Percentiles rank a stretch among this genome's conserved stretches.
Evolutionary conservation across 176 grass and related monocot species (phyloP).

Genomic region (Oryza glumipatula): DNA sequence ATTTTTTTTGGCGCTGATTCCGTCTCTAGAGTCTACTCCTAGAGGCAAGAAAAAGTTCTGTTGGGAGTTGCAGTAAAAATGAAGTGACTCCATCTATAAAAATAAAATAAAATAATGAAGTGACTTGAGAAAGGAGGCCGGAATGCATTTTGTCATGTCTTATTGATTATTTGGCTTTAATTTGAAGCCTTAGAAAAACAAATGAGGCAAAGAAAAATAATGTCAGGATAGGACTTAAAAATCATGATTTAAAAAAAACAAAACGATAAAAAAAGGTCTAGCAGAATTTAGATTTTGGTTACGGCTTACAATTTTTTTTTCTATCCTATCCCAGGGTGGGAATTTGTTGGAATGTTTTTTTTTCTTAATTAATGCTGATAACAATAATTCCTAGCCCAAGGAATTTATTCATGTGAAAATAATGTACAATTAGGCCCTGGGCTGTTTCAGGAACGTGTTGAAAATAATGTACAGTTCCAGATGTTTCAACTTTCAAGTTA

Average conservation of each 20-base stretch:
- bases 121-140: background rate
- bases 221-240: too few relatives aligned
- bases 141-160: conserved; percentile 6
- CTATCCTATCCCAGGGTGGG: too few relatives aligned
- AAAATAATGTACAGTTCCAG: background rate
- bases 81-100: background rate
- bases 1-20: conserved; percentile 15
- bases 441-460: too few relatives aligned
- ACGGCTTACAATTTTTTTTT: too few relatives aligned
- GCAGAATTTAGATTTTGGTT: too few relatives aligned
- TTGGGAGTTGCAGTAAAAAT: background rate
- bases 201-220: too few relatives aligned
- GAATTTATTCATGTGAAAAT: background rate
- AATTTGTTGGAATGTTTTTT: too few relatives aligned
- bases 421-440: background rate
- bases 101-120: background rate
- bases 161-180: background rate
- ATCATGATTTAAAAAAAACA: too few relatives aligned
- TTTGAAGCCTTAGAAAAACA: too few relatives aligned
- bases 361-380: too few relatives aligned
- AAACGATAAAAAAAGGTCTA: too few relatives aligned
- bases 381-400: too few relatives aligned
- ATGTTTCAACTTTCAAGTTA: background rate
- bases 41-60: background rate
- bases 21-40: background rate